Base-by-base conservation (phyloP, 73 alveolate genomes). In the Tetrahymena elliotti region DNA sequence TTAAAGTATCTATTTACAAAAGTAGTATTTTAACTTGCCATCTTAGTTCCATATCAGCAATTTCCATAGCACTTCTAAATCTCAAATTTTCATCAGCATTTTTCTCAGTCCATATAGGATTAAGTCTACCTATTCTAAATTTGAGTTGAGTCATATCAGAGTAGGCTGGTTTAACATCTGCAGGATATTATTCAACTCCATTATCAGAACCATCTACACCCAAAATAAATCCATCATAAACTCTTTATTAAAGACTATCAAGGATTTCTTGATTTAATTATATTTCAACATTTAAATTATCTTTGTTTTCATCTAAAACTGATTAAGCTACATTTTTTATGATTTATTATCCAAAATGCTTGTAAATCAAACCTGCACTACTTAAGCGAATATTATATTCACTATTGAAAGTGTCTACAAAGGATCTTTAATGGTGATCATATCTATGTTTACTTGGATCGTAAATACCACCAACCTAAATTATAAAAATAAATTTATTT, bases 181-280 rank as follows among this genome's bases (percentile, higher is more conserved):
- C 82, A 94, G 95, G 96, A 93, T 35, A 94, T 93, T 96, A 94
- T 24, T 95, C 96, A 36, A 98, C 97, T 33, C 99, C 99, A 96
- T 98, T 98, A 97, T 98, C 99, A 33, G 95, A 93, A n/a, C 99
- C 99, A 97, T 98, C 99, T 18, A 98, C 97, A 38, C 97, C 98
- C 93, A 84, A 41, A 0, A 98, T 95, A 68, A 98, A 97, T 31
- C 95, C 96, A 38, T 88, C 83, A 96, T 98, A 98, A 27, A 98
- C 84, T 68, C 97, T 94, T 84, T 41, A 84, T 68, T 96, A 94
- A 20, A 98, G 54, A 33, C 94, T 68, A 22, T 96, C 96, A 16
- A 98, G 92, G 34, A 93, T 94, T 38, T 95, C 96, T 38, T 95
- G 83, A 95, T 97, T 93, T 33, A 94, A 40, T 82, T 35, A 12